phyloP scores from a whole-genome alignment of 805 yeast genomes.

The Kodamaea kaohsiungensis region DNA sequence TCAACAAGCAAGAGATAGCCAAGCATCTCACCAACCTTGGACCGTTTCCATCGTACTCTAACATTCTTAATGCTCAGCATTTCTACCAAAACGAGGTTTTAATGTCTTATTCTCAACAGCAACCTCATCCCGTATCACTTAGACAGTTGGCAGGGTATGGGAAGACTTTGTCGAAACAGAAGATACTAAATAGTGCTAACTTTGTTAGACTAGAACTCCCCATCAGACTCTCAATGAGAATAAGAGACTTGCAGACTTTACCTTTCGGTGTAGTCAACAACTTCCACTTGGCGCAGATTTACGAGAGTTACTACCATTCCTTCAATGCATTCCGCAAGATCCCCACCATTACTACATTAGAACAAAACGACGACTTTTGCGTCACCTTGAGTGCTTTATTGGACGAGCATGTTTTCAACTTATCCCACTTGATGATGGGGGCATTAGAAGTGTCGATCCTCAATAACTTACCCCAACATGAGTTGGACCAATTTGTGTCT shows the following conservation, averaged over 20 bases:
- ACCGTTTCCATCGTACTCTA: conserved; percentile 43
- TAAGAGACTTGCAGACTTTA: conserved; percentile 74
- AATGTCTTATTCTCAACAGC: conserved; percentile 57
- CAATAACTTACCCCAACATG: conserved; percentile 54
- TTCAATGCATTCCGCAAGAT: conserved; percentile 82
- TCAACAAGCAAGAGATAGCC: conserved; percentile 30
- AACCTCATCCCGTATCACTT: conserved; percentile 89
- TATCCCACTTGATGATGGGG: conserved; percentile 92
- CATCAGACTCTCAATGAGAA: conserved; percentile 76
- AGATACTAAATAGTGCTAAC: conserved; percentile 79
- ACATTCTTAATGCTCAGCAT: conserved; percentile 60
- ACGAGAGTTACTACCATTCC: conserved; percentile 84
- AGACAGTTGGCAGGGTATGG: conserved; percentile 90
- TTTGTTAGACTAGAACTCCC: conserved; percentile 87
- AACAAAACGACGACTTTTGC: conserved; percentile 78
- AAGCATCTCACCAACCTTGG: conserved; percentile 36
- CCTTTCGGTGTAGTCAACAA: conserved; percentile 86
- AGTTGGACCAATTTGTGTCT: conserved; percentile 74
- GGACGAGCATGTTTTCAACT: conserved; percentile 75
- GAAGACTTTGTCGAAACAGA: conserved; percentile 69
- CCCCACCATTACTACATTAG: conserved; percentile 63
- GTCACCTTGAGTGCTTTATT: conserved; percentile 60
- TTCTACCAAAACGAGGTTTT: conserved; percentile 81
- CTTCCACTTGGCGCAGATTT: conserved; percentile 82
- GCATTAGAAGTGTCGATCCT: conserved; percentile 76